Percentiles rank a stretch among this genome's conserved stretches.
Evolutionary conservation across 352 stramenopile species (phyloP).

Genomic region (Phytophthora sp.): DNA sequence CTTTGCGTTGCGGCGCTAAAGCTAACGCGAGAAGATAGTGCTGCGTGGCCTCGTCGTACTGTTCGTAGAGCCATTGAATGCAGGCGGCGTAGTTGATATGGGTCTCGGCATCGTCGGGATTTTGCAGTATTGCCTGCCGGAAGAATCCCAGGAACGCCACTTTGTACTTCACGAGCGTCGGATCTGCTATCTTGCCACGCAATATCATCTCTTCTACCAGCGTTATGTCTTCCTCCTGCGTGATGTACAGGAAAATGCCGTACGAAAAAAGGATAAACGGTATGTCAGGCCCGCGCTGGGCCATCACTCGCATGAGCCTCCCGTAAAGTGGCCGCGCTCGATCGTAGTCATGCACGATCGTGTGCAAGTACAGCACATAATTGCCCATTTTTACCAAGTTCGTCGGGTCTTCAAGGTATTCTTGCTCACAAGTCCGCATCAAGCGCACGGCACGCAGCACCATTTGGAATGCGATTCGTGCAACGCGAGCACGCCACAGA

Average conservation of each 20-base stretch:
- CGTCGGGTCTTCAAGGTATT: conserved; percentile 79
- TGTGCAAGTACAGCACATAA: conserved; percentile 83
- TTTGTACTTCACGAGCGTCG: conserved; percentile 70
- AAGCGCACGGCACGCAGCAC: conserved; percentile 69
- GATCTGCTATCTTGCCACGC: conserved; percentile 62
- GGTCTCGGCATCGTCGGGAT: conserved; percentile 59
- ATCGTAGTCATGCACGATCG: conserved; percentile 80
- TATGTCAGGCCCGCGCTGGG: conserved; percentile 71
- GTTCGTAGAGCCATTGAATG: conserved; percentile 72
- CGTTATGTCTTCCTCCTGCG: conserved; percentile 67
- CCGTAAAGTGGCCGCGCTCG: conserved; percentile 73
- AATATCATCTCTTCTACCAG: conserved; percentile 74
- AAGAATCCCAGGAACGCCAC: conserved; percentile 84
- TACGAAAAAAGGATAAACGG: conserved; percentile 86
- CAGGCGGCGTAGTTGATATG: conserved; percentile 85
- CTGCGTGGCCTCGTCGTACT: conserved; percentile 60
- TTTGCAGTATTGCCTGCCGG: conserved; percentile 70
- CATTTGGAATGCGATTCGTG: conserved; percentile 60
- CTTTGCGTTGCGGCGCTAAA: conserved; percentile 64
- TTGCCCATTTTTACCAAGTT: conserved; percentile 82
- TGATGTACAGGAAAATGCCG: conserved; percentile 74
- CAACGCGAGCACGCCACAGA: conserved; percentile 60
- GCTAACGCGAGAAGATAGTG: conserved; percentile 79
- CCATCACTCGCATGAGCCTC: conserved; percentile 78
- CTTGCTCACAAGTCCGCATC: conserved; percentile 72